Base-by-base conservation (phyloP, 2,329 filamentous ascomycete species). In the Trichoderma semiorbis region DNA sequence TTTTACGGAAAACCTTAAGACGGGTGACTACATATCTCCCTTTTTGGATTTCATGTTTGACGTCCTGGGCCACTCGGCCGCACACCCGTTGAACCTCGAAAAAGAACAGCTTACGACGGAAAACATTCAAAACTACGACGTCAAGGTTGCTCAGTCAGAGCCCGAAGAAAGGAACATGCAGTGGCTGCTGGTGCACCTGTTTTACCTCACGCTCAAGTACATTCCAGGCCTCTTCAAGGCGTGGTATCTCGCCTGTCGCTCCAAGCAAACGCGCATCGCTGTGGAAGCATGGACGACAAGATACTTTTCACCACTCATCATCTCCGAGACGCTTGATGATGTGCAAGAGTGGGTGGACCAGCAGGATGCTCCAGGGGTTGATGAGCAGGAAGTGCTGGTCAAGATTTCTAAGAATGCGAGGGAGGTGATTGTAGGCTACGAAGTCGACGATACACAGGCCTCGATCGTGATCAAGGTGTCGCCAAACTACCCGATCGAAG, bases 271-370 rank as follows among this genome's bases (percentile, higher is more conserved):
- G 18, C 91, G 90, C 34, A 90, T 91, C 28, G 89, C 93, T 0
- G 90, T 98, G 26, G 92, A 96, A 79, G 83, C 85, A 0, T 99
- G 95, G 94, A 97, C 95, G 2, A 88, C 93, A 71, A 95, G 91
- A 83, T 92, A 90, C 80, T 93, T 97, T 79, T 94, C 94, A 5
- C 88, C 90, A 0, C 84, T 91, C 14, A 87, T 93, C 73, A 88
- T 95, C 65, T 81, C 85, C 1, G 88, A 92, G 26, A 87, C 89
- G 1, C 83, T 96, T 7, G 85, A 90, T 16, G 89, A 90, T 18
- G 92, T 95, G 0, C 84, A 85, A n/a, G 82, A 84, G 12, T 96
- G 93, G 93, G 85, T 87, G 0, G 84, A 82, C 3, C 80, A 80
- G 16, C 87, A 90, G 75, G 85, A 89, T 24, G 71, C 82, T 1